These are phyloP conservation scores for Pythium dissimile DNA, from an alignment of 352 stramenopile species.

Conservation along the genomic window DNA sequence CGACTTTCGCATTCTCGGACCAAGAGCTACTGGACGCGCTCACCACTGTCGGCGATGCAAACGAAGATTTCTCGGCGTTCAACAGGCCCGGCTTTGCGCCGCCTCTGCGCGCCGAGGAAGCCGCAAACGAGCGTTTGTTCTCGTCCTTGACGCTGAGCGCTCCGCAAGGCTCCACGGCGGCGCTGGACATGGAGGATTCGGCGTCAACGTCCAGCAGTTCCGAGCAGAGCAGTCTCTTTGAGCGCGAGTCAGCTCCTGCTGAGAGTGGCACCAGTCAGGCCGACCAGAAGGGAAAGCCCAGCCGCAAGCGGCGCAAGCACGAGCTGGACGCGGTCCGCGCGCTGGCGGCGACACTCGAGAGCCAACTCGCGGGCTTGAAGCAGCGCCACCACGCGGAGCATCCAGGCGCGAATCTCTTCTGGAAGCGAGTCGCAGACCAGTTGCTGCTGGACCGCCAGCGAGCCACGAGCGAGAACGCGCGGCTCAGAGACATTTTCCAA, in stretches of 20 bases:
- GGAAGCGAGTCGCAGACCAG: constrained; percentile 44
- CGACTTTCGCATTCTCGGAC: constrained; percentile 36
- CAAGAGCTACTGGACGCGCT: constrained; percentile 48
- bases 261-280: neutral
- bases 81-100: neutral
- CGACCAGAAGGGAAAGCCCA: constrained; percentile 27
- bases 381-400: constrained; percentile 23
- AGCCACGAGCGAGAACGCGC: constrained; percentile 40
- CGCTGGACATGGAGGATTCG: neutral
- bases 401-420: constrained; percentile 30
- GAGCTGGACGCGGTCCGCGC: constrained; percentile 51
- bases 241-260: neutral
- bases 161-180: neutral
- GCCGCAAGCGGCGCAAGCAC: constrained; percentile 49
- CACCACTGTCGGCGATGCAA: constrained; percentile 25
- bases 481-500: constrained; percentile 40
- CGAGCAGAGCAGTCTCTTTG: constrained; percentile 2
- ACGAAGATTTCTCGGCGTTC: neutral
- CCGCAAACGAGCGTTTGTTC: neutral
- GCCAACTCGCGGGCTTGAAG: constrained; percentile 39
- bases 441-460: constrained; percentile 42
- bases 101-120: neutral
- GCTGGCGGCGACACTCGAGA: constrained; percentile 36
- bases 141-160: neutral
- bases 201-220: constrained; percentile 12